Conservation (phyloP, 2,329 filamentous ascomycete genomes). For the Hymenoscyphus repandus region DNA sequence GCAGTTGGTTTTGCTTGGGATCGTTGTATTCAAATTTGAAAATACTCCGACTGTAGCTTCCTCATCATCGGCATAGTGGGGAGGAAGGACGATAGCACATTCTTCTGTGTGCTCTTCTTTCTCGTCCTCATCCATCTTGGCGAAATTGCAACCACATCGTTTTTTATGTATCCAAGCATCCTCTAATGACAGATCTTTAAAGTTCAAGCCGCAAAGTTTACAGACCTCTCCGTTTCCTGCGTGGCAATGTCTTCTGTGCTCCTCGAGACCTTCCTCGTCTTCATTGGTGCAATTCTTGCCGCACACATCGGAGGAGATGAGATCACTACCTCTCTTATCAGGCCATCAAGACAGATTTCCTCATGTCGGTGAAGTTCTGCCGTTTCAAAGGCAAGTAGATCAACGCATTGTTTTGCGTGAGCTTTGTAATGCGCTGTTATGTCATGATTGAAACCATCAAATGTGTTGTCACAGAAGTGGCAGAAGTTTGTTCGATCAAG, state of each 20-base stretch:
- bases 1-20: background rate
- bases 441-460: constrained; percentile 13
- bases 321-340: background rate
- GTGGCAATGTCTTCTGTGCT: constrained; percentile 1
- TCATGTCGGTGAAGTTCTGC: constrained; percentile 2
- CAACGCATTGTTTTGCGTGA: constrained; percentile 18
- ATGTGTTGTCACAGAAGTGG: constrained; percentile 15
- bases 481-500: constrained; percentile 21
- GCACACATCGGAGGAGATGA: constrained; percentile 5
- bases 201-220: constrained; percentile 2
- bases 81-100: background rate
- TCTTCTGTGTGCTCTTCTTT: background rate
- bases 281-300: constrained; percentile 4
- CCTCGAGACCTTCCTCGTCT: background rate
- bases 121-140: background rate
- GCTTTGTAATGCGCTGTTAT: constrained; percentile 15
- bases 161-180: background rate
- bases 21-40: background rate
- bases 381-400: background rate
- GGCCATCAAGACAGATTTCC: constrained; percentile 1
- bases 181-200: background rate
- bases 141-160: background rate
- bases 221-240: background rate
- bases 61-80: background rate
- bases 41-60: background rate